A percentile compares a stretch with the other conserved stretches of the same genome.
These are phyloP conservation scores for Tetracladium setigerum DNA, from an alignment of 495 filamentous ascomycete genomes.

Conservation along the genomic window DNA sequence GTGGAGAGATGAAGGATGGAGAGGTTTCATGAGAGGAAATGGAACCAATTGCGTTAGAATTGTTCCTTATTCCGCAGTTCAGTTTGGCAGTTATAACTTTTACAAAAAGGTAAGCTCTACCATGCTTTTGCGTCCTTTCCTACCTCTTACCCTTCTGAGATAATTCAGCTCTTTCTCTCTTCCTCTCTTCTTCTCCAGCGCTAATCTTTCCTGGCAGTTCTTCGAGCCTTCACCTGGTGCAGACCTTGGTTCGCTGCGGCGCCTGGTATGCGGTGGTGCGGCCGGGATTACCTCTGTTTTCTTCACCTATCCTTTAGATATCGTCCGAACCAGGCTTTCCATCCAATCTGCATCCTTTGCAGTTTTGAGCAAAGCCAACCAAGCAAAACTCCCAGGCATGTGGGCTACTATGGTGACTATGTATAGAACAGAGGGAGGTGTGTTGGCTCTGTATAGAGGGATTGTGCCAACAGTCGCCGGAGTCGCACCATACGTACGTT, in stretches of 20 bases:
- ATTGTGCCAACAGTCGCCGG: constrained; percentile 91
- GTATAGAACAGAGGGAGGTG: constrained; percentile 86
- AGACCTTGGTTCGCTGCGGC: constrained; percentile 57
- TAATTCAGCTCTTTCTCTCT: too few relatives aligned
- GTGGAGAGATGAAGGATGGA: constrained; percentile 93
- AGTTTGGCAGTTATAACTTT: constrained; percentile 96
- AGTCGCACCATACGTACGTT: constrained; percentile 81
- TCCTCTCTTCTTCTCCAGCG: too few relatives aligned
- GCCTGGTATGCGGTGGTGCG: constrained; percentile 76
- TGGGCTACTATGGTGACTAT: constrained; percentile 74
- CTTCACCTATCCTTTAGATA: constrained; percentile 78
- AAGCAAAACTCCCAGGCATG: constrained; percentile 81
- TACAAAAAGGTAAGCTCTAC: constrained; percentile 79
- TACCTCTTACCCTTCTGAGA: too few relatives aligned
- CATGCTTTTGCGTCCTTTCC: too few relatives aligned
- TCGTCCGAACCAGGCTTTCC: constrained; percentile 89
- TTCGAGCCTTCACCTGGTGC: constrained; percentile 65
- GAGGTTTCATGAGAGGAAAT: constrained; percentile 93
- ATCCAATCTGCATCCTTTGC: constrained; percentile 94
- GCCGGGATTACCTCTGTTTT: constrained; percentile 91
- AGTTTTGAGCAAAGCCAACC: constrained; percentile 48
- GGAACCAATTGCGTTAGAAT: constrained; percentile 98
- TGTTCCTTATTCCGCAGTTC: constrained; percentile 94
- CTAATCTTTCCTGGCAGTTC: constrained; percentile 41
- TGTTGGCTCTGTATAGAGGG: constrained; percentile 78